Percentiles rank a stretch among this genome's conserved stretches.
Evolutionary conservation across 805 yeast genomes (phyloP).

Genomic region (Monosporozyma aquatica): DNA sequence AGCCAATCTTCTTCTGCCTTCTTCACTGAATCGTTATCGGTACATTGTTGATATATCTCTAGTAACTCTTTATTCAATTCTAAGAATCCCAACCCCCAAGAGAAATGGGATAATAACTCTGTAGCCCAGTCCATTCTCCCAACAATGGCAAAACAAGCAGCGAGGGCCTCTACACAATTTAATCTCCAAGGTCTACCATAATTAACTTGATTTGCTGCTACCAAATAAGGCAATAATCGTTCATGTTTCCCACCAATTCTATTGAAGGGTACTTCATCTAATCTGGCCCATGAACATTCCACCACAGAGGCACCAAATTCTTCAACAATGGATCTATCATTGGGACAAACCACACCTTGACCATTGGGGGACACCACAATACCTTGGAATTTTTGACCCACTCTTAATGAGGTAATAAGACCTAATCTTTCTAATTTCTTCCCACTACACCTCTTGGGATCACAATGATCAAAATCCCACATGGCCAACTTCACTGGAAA

Average conservation of each 20-base stretch:
- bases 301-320: conserved; percentile 90
- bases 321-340: conserved; percentile 71
- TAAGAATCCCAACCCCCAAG: conserved; percentile 89
- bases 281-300: conserved; percentile 96
- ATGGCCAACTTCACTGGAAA: conserved; percentile 86
- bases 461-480: conserved; percentile 99
- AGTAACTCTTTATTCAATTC: conserved; percentile 73
- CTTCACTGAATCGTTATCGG: conserved; percentile 67
- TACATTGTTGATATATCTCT: conserved; percentile 65
- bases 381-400: conserved; percentile 93
- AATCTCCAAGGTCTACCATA: conserved; percentile 94
- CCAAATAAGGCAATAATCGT: conserved; percentile 78
- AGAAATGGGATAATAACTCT: conserved; percentile 63
- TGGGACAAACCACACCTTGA: conserved; percentile 78
- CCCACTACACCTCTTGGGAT: conserved; percentile 95
- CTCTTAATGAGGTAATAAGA: conserved; percentile 60
- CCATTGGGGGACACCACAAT: conserved; percentile 92
- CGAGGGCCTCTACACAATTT: conserved; percentile 95
- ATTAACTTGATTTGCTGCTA: conserved; percentile 95
- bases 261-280: conserved; percentile 92
- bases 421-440: conserved; percentile 88
- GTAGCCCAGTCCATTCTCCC: conserved; percentile 88
- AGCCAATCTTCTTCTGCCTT: conserved; percentile 71
- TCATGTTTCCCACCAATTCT: conserved; percentile 89
- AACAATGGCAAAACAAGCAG: conserved; percentile 92